Evolutionary conservation across 2,329 filamentous ascomycete genomes (phyloP).

Genomic region (Hypoxylon sp.): DNA sequence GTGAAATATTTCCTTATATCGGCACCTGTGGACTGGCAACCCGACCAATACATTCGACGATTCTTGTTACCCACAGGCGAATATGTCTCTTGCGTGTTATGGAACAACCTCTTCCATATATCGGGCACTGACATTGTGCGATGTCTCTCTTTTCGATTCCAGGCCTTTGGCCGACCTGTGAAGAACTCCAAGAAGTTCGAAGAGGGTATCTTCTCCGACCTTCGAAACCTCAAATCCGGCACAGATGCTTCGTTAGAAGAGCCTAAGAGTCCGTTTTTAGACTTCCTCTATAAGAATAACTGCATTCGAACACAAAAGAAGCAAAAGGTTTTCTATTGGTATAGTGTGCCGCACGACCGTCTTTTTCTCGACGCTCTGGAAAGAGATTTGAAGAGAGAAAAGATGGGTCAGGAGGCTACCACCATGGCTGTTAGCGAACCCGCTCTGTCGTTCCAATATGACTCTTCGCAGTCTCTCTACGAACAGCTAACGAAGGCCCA

Average conservation of each 20-base stretch:
- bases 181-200: slow-evolving; percentile 99
- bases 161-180: slow-evolving; percentile 96
- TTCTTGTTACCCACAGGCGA: slow-evolving; percentile 97
- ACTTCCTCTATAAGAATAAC: slow-evolving; percentile 99
- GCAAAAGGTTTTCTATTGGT: slow-evolving; percentile 99
- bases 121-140: slow-evolving; percentile 98
- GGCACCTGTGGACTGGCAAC: slow-evolving; percentile 96
- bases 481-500: slow-evolving; percentile 99
- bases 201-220: slow-evolving; percentile 98
- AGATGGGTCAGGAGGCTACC: slow-evolving; percentile 97
- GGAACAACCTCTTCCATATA: slow-evolving; percentile 99
- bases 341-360: slow-evolving; percentile 97
- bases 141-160: slow-evolving; percentile 97
- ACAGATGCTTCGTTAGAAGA: slow-evolving; percentile 98
- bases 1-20: slow-evolving; percentile 99
- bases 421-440: slow-evolving; percentile 97
- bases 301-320: slow-evolving; percentile 99
- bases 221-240: slow-evolving; percentile 97
- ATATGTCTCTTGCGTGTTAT: slow-evolving; percentile 98
- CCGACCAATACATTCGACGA: slow-evolving; percentile 95
- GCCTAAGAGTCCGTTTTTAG: slow-evolving; percentile 97
- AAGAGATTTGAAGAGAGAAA: slow-evolving; percentile 97
- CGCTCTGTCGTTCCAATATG: slow-evolving; percentile 97
- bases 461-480: slow-evolving; percentile 98
- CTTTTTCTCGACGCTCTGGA: slow-evolving; percentile 98